Conservation (phyloP, 208 protist species). For the Leishmania martiniquensis region DNA sequence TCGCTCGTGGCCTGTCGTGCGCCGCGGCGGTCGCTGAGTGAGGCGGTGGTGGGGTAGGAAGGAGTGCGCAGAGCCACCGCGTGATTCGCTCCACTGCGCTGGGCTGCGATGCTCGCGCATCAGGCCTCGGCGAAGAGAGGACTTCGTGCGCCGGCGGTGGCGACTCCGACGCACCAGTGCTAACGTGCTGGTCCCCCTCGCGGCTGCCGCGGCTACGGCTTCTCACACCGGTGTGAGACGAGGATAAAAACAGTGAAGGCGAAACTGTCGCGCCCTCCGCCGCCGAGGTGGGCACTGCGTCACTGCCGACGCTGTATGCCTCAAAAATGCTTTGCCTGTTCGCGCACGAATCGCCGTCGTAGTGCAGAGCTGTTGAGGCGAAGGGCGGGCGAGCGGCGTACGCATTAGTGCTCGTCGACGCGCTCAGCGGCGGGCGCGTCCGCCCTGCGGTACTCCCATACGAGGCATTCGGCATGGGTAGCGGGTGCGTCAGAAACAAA, state of each 20-base stretch:
- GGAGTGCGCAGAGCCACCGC: background rate
- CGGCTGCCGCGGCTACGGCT: background rate
- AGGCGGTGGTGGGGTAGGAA: background rate
- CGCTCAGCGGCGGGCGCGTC: slow-evolving; percentile 2
- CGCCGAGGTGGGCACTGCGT: slow-evolving; percentile 1
- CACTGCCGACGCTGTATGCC: slow-evolving; percentile 25
- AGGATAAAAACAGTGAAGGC: background rate
- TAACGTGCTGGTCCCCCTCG: background rate
- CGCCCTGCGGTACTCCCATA: background rate
- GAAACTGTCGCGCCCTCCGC: background rate
- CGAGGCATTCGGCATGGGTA: background rate
- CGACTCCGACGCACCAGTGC: background rate
- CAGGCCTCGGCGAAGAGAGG: background rate
- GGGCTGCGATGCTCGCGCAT: background rate
- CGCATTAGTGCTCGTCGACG: background rate
- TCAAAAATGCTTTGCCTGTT: slow-evolving; percentile 14
- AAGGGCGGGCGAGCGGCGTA: slow-evolving; percentile 3
- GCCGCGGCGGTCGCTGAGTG: background rate
- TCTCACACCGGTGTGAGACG: background rate
- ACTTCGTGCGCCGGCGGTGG: background rate
- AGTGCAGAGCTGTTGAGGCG: slow-evolving; percentile 1
- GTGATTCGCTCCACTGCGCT: background rate
- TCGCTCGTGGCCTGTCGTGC: background rate
- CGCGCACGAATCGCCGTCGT: slow-evolving; percentile 7
- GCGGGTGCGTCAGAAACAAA: background rate